phyloP scores from a whole-genome alignment of 83 land plant species.

The Thuja plicata region DNA sequence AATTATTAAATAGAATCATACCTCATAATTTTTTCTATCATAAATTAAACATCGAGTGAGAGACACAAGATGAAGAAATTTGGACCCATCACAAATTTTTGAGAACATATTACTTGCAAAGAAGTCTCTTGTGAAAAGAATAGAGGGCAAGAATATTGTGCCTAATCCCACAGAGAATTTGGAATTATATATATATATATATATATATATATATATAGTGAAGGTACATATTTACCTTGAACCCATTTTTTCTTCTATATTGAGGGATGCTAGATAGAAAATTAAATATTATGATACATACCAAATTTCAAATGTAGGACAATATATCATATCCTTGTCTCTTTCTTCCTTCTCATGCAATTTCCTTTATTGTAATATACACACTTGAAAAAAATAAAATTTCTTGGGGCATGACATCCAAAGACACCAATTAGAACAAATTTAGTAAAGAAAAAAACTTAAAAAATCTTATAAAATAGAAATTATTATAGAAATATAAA shows the following conservation, averaged over 20 bases:
- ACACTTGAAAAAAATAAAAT: too few relatives aligned
- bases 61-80: neutral
- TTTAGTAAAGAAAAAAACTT: too few relatives aligned
- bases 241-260: slow-evolving; percentile 27
- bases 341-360: slow-evolving; percentile 18
- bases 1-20: neutral
- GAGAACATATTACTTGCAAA: slow-evolving; percentile 13
- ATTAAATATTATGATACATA: slow-evolving; percentile 13
- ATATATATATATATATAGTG: slow-evolving; percentile 24
- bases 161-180: slow-evolving; percentile 23
- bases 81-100: slow-evolving; percentile 6
- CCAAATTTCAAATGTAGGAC: slow-evolving; percentile 22
- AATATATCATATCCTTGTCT: slow-evolving; percentile 34
- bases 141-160: slow-evolving; percentile 19
- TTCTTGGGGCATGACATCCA: too few relatives aligned
- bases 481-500: too few relatives aligned
- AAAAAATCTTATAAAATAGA: too few relatives aligned
- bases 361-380: too few relatives aligned
- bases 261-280: neutral
- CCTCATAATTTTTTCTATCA: slow-evolving; percentile 8
- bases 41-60: neutral
- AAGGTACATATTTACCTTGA: neutral
- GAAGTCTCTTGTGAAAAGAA: slow-evolving; percentile 34
- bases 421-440: too few relatives aligned
- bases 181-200: slow-evolving; percentile 26